Evolutionary conservation across 352 stramenopile species (phyloP).

Genomic region (Phytophthora podocarpi): DNA sequence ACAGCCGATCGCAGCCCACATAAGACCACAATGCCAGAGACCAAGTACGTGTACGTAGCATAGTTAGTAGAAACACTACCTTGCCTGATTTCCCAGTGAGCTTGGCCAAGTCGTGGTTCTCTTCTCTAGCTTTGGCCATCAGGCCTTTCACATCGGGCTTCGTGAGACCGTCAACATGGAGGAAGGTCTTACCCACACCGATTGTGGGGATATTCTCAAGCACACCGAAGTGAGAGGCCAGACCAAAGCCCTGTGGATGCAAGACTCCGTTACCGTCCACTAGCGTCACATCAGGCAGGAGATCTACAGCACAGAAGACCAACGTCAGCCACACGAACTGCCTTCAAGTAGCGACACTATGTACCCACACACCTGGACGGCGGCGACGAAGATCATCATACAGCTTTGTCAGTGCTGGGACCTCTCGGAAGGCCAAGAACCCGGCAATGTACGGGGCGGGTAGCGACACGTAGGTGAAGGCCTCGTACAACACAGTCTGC

Average conservation of each 20-base stretch:
- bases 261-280: constrained; percentile 92
- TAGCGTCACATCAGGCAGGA: constrained; percentile 87
- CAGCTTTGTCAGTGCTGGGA: constrained; percentile 71
- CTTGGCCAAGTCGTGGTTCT: constrained; percentile 40
- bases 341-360: not conserved
- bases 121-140: constrained; percentile 49
- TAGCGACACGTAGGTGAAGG: constrained; percentile 85
- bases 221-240: constrained; percentile 94
- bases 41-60: not conserved
- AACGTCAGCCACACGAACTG: not conserved
- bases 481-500: constrained; percentile 74
- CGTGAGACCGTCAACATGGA: constrained; percentile 89
- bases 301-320: constrained; percentile 35
- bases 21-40: not conserved
- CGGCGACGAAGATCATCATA: constrained; percentile 61
- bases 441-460: constrained; percentile 80
- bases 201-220: constrained; percentile 90
- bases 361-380: constrained; percentile 48
- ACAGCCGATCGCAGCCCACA: constrained; percentile 6
- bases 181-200: constrained; percentile 90
- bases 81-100: constrained; percentile 67
- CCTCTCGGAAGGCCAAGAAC: constrained; percentile 84
- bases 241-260: constrained; percentile 91
- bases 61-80: constrained; percentile 25
- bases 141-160: constrained; percentile 62